Conservation (phyloP, 495 filamentous ascomycete species). For the Xylaria longipes region DNA sequence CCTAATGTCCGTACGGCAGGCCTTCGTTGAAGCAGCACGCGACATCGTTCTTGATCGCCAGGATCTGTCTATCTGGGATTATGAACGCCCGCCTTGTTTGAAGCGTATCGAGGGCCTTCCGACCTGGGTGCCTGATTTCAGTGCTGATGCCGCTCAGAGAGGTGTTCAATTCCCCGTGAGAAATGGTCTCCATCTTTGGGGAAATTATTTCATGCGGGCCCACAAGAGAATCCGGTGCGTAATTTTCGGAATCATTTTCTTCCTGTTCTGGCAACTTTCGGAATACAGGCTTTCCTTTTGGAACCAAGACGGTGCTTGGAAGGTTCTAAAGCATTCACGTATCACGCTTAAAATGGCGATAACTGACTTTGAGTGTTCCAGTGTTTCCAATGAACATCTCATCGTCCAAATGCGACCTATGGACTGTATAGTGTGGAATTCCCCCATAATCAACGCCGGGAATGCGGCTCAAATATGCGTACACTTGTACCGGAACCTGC, state of each 20-base stretch:
- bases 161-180: background rate
- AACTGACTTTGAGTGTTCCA: background rate
- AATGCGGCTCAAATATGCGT: conserved; percentile 24
- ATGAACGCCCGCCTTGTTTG: background rate
- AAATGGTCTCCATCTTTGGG: background rate
- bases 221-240: conserved; percentile 9
- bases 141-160: background rate
- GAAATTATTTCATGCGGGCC: background rate
- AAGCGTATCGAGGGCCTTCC: background rate
- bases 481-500: conserved; percentile 10
- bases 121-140: conserved; percentile 9
- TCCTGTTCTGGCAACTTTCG: too few species aligned
- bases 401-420: conserved; percentile 25
- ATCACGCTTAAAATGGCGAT: background rate
- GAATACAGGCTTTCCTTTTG: too few species aligned
- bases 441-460: conserved; percentile 26
- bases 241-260: background rate
- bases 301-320: background rate
- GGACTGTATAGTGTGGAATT: conserved; percentile 27
- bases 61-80: conserved; percentile 7
- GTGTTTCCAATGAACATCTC: conserved; percentile 7
- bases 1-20: background rate
- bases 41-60: background rate
- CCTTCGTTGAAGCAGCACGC: background rate
- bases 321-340: background rate